Conservation (phyloP, 1,284 basidiomycete species). For the Melampsora larici-populina region DNA sequence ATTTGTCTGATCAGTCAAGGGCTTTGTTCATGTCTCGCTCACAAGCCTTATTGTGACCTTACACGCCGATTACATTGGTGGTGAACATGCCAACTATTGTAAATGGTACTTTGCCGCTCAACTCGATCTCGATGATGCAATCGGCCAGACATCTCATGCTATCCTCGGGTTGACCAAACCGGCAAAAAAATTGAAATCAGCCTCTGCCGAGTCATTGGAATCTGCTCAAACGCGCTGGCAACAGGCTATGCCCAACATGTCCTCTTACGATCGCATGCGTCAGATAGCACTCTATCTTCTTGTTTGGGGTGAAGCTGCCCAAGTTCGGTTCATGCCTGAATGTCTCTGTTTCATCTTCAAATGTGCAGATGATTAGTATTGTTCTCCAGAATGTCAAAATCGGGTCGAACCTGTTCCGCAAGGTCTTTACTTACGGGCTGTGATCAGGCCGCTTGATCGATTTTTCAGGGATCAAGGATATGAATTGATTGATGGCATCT, state of each 20-base stretch:
- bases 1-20: slow-evolving; percentile 59
- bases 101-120: slow-evolving; percentile 98
- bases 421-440: slow-evolving; percentile 83
- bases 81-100: slow-evolving; percentile 59
- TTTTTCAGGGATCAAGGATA: slow-evolving; percentile 98
- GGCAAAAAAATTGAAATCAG: slow-evolving; percentile 56
- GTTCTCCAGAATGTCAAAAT: slow-evolving; percentile 96
- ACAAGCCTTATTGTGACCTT: slow-evolving; percentile 88
- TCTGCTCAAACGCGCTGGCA: slow-evolving; percentile 89
- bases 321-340: slow-evolving; percentile 96
- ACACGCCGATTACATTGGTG: slow-evolving; percentile 98
- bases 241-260: slow-evolving; percentile 98
- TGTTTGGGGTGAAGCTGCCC: slow-evolving; percentile 97
- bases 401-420: slow-evolving; percentile 89
- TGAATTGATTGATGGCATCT: slow-evolving; percentile 92
- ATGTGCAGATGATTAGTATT: slow-evolving; percentile 99
- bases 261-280: slow-evolving; percentile 91
- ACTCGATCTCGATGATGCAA: slow-evolving; percentile 95
- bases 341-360: slow-evolving; percentile 99
- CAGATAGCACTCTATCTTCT: slow-evolving; percentile 94
- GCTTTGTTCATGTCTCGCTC: slow-evolving; percentile 96
- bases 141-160: slow-evolving; percentile 79
- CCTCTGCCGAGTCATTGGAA: slow-evolving; percentile 74
- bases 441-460: slow-evolving; percentile 92
- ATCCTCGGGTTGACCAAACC: slow-evolving; percentile 72